Evolutionary conservation across 2,329 filamentous ascomycete genomes (phyloP).

Genomic region (Trichoderma atrobrunneum): DNA sequence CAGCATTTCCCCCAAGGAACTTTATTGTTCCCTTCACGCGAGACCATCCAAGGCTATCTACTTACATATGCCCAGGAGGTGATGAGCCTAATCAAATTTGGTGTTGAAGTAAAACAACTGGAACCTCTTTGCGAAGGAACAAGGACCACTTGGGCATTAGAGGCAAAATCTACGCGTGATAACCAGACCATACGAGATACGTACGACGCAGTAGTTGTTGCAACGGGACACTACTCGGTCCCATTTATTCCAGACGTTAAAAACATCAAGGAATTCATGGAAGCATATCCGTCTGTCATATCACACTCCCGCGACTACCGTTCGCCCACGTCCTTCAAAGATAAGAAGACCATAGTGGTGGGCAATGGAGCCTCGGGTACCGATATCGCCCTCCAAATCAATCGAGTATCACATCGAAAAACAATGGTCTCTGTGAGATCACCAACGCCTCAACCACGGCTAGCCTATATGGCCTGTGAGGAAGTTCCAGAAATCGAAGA

Average conservation of each 20-base stretch:
- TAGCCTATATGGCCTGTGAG: slow-evolving; percentile 45
- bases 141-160: slow-evolving; percentile 60
- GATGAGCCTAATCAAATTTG: slow-evolving; percentile 64
- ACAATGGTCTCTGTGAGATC: slow-evolving; percentile 62
- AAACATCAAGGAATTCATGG: slow-evolving; percentile 59
- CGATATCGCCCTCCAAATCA: slow-evolving; percentile 81
- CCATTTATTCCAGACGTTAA: slow-evolving; percentile 63
- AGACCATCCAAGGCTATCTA: slow-evolving; percentile 71
- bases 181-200: slow-evolving; percentile 39
- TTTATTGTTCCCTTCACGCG: slow-evolving; percentile 71
- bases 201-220: slow-evolving; percentile 74
- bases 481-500: slow-evolving; percentile 58
- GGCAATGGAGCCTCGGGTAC: slow-evolving; percentile 82
- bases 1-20: slow-evolving; percentile 59
- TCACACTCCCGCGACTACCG: slow-evolving; percentile 80
- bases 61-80: slow-evolving; percentile 68
- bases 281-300: slow-evolving; percentile 57
- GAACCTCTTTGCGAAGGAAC: slow-evolving; percentile 29
- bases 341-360: slow-evolving; percentile 76
- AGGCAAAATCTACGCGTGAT: slow-evolving; percentile 48
- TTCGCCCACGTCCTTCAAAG: slow-evolving; percentile 56
- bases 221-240: slow-evolving; percentile 71
- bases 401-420: slow-evolving; percentile 51
- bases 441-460: slow-evolving; percentile 44
- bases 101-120: slow-evolving; percentile 64